Base-by-base conservation (phyloP, 176 grass and related monocot species). In the Oryza coarctata region DNA sequence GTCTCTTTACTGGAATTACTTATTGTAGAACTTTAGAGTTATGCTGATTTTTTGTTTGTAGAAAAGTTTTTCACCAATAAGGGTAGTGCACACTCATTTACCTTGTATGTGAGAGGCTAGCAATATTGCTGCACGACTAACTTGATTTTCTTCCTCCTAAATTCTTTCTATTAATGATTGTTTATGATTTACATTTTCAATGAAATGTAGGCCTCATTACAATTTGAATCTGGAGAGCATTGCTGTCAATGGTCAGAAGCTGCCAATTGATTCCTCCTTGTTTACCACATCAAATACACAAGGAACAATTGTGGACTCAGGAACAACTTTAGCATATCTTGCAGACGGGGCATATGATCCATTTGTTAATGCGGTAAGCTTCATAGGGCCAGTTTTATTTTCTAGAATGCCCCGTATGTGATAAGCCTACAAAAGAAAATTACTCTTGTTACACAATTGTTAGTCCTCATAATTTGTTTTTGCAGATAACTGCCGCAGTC, bases 241-340 rank as follows among this genome's bases (percentile, higher is more conserved):
- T 78, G 85, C 83, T 86, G 91, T 99, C 73, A 95, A 93, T 86
- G 96, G 96, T 44, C 89, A 93, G 85, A 94, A 88, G 43, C 30
- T 99, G 22, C 13, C 88, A 38, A 90, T 99, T 65, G 93, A 94
- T 85, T 77, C 87, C 63, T 99, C 91, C 47, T 77, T 94, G 62
- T 99, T 99, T 85, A 70, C 86, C 77, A 99, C 96, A 81, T 91
- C 96, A 77, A 94, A 74, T 43, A 88, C 96, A 82, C 96, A 95
- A 88, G 96, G 96, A 84, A 99, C 96, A 38, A 94, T 99, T 71
- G 84, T 99, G 26, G 96, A 99, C 80, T 99, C 96, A 27, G 96
- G 96, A 61, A 99, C 96, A 61, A 99, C 96, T 74, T 80, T 99
- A 72, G 93, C 89, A 50, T 99, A 99, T 41, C 93, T 99, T 75